These are phyloP conservation scores for Cunninghamia lanceolata DNA, from an alignment of 75 land plant species.

Conservation along the genomic window DNA sequence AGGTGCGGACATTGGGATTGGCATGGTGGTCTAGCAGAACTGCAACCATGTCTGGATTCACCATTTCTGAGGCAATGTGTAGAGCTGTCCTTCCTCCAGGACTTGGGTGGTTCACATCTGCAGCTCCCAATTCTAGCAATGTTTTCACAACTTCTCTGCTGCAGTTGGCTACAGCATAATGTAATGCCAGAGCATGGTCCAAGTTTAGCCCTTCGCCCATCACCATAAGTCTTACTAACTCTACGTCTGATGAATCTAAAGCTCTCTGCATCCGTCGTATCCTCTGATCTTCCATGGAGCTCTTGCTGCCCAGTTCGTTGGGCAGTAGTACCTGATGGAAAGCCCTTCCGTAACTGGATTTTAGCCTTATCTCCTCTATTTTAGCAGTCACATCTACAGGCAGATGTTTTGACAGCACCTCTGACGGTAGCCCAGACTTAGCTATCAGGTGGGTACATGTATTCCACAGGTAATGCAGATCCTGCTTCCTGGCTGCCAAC, in stretches of 20 bases:
- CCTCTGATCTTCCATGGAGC: slow-evolving; percentile 62
- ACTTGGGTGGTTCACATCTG: slow-evolving; percentile 79
- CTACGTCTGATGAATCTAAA: slow-evolving; percentile 90
- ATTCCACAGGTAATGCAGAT: slow-evolving; percentile 71
- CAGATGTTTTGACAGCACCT: slow-evolving; percentile 77
- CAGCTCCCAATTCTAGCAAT: slow-evolving; percentile 89
- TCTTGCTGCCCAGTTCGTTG: not conserved
- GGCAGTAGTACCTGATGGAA: not conserved
- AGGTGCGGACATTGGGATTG: slow-evolving; percentile 71
- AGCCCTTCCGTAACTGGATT: slow-evolving; percentile 36
- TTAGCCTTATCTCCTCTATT: slow-evolving; percentile 78
- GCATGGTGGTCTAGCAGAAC: slow-evolving; percentile 95
- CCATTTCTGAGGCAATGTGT: slow-evolving; percentile 85
- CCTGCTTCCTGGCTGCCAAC: slow-evolving; percentile 82
- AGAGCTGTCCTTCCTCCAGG: slow-evolving; percentile 77
- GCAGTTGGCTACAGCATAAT: slow-evolving; percentile 85
- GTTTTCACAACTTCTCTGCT: slow-evolving; percentile 92
- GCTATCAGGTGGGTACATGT: slow-evolving; percentile 83
- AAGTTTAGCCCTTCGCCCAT: slow-evolving; percentile 96
- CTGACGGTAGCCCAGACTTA: slow-evolving; percentile 76
- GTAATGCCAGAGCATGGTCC: slow-evolving; percentile 82
- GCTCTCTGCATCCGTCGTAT: slow-evolving; percentile 87
- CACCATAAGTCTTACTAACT: slow-evolving; percentile 95
- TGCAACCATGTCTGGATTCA: slow-evolving; percentile 88
- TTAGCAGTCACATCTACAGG: slow-evolving; percentile 73